Percentiles rank a stretch among this genome's conserved stretches.
phyloP scores from a whole-genome alignment of 2,329 filamentous ascomycete species.

The Endoconidiophora laricicola region DNA sequence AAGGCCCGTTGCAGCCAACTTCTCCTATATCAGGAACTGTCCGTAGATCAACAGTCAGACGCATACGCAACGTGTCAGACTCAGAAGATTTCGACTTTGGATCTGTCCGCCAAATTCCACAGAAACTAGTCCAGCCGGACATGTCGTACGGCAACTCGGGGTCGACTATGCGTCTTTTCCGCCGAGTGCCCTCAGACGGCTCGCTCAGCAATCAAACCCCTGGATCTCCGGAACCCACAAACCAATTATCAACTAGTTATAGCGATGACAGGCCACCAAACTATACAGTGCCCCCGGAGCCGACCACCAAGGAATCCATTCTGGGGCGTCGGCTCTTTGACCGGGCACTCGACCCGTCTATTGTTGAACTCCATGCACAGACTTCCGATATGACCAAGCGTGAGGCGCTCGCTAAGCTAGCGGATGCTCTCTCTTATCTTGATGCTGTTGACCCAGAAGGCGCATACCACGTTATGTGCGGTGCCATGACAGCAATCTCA shows the following conservation, averaged over 20 bases:
- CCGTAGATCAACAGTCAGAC: constrained; percentile 34
- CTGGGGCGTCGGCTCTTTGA: constrained; percentile 68
- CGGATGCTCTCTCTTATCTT: constrained; percentile 70
- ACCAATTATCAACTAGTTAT: constrained; percentile 24
- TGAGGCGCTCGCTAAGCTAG: constrained; percentile 66
- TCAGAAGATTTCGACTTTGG: constrained; percentile 4
- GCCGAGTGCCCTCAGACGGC: constrained; percentile 60
- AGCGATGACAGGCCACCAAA: constrained; percentile 50
- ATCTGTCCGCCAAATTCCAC: constrained; percentile 10
- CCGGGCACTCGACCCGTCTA: constrained; percentile 64
- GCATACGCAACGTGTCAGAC: constrained; percentile 10
- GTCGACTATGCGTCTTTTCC: constrained; percentile 83
- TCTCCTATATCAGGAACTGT: constrained; percentile 40
- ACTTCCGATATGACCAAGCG: constrained; percentile 51
- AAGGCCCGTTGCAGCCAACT: constrained; percentile 39
- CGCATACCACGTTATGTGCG: constrained; percentile 67
- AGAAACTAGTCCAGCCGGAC: constrained; percentile 59
- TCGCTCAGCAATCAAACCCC: constrained; percentile 21
- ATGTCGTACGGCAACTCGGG: constrained; percentile 88
- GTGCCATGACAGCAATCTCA: constrained; percentile 57
- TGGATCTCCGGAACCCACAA: constrained; percentile 22
- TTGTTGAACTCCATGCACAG: constrained; percentile 76
- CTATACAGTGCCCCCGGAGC: constrained; percentile 30
- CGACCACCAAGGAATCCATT: constrained; percentile 61
- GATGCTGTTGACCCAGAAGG: constrained; percentile 84